Base-by-base conservation (phyloP, 805 yeast species). In the Pichia exigua region DNA sequence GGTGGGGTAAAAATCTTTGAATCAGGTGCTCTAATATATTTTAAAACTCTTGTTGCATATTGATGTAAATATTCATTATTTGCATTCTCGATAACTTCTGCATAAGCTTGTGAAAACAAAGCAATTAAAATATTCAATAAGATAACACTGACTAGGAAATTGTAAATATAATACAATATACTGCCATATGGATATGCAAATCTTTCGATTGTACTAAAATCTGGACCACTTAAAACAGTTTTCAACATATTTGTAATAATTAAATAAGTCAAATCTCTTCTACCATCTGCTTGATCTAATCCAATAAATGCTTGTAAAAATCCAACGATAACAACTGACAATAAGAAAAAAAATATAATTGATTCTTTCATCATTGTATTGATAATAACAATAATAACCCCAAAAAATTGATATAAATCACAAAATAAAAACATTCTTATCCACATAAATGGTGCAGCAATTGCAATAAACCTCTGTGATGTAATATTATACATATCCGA, bases 361-460 rank as follows among this genome's bases (percentile, higher is more conserved):
- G 94, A 84, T 65, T 89, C 96, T 59, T 84, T 82, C 87, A 89
- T 83, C 88, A 89, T 85, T 52, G 83, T 83, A 61, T 87, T 87
- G 47, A 87, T 70, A 5, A 89, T 92, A 28, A 89, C 92, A 56
- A 89, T 77, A 89, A 89, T 85, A 2, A 90, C 87, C 42, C 97
- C 97, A 46, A 88, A 87, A 65, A 89, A 88, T 59, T 78, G 77
- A 57, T 82, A 81, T 12, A 91, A 85, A 63, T 89, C 97, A 59
- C 88, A 74, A 66, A 75, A 88, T 39, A 89, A 73, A 51, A 89
- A 69, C 47, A 89, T 70, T 47, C 97, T 74, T 2, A 86, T 77
- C 95, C 96, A 89, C 78, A 89, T 82, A 57, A 89, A 73, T 2
- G 96, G 96, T 7, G 96, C 85, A 15, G 87, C 90, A 61, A 90